A percentile compares a stretch with the other conserved stretches of the same genome.
Conservation (phyloP, 257 asterid species). For the Solanum chmielewskii region DNA sequence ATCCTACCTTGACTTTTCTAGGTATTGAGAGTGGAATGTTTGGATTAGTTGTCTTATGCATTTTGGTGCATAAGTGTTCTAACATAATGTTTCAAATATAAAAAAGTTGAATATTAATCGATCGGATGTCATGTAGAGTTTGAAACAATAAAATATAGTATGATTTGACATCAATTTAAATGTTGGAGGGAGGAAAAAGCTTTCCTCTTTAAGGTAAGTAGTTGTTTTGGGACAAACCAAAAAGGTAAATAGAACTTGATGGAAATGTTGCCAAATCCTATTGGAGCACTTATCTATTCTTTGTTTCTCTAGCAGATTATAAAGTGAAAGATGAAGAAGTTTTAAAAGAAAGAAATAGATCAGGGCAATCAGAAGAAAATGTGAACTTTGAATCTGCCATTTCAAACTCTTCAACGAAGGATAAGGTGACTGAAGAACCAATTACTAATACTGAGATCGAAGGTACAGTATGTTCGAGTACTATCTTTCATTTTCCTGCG, state of each 20-base stretch:
- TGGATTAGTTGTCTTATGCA: neutral
- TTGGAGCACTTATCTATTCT: neutral
- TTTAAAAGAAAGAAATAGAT: slow-evolving; percentile 3
- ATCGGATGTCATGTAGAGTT: neutral
- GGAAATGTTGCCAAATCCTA: slow-evolving; percentile 1
- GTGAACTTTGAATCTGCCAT: neutral
- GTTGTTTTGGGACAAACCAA: neutral
- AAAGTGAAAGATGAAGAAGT: slow-evolving; percentile 6
- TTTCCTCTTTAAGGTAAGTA: neutral
- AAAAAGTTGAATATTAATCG: neutral
- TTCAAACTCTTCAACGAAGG: neutral
- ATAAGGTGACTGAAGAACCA: neutral
- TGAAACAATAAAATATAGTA: neutral
- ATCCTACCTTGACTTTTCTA: neutral
- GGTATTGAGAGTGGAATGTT: neutral
- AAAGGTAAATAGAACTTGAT: neutral
- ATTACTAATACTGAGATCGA: neutral
- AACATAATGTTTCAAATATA: neutral
- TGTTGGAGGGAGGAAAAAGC: neutral
- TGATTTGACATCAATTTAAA: neutral
- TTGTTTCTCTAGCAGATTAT: neutral
- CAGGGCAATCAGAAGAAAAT: neutral
- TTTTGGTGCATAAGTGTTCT: neutral
- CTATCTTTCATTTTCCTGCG: neutral
- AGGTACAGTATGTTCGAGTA: neutral